Conservation (phyloP, 2,329 filamentous ascomycete species). For the Ceratocystis alfenasii region DNA sequence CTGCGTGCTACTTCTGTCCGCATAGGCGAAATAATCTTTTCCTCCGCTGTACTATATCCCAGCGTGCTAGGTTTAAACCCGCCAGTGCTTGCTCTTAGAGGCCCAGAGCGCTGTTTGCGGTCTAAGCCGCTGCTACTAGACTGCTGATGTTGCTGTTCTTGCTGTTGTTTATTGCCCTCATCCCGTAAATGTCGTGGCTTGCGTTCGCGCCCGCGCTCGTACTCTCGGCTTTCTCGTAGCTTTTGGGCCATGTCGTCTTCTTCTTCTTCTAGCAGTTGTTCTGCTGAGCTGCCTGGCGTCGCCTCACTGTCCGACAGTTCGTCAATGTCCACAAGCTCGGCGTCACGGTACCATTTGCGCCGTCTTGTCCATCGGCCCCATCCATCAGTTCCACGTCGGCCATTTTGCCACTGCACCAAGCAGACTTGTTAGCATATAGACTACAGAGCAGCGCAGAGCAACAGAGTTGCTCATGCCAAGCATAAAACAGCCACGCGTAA, state of each 20-base stretch:
- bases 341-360: slow-evolving; percentile 92
- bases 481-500: neutral
- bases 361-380: slow-evolving; percentile 92
- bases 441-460: neutral
- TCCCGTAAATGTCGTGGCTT: neutral
- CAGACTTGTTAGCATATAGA: slow-evolving; percentile 7
- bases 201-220: slow-evolving; percentile 1
- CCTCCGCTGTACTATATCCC: slow-evolving; percentile 30
- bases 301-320: slow-evolving; percentile 16
- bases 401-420: slow-evolving; percentile 64
- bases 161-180: neutral
- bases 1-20: slow-evolving; percentile 24
- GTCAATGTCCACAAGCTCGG: slow-evolving; percentile 72
- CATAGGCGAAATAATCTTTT: slow-evolving; percentile 31
- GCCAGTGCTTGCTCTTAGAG: slow-evolving; percentile 11
- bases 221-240: neutral
- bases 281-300: neutral
- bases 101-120: slow-evolving; percentile 18
- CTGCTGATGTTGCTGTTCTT: slow-evolving; percentile 13
- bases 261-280: neutral
- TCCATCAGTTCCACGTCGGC: slow-evolving; percentile 70
- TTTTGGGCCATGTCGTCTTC: neutral
- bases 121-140: slow-evolving; percentile 6
- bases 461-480: neutral
- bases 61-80: slow-evolving; percentile 24